phyloP scores from a whole-genome alignment of 805 yeast species.

The Sugiyamaella floridensis region DNA sequence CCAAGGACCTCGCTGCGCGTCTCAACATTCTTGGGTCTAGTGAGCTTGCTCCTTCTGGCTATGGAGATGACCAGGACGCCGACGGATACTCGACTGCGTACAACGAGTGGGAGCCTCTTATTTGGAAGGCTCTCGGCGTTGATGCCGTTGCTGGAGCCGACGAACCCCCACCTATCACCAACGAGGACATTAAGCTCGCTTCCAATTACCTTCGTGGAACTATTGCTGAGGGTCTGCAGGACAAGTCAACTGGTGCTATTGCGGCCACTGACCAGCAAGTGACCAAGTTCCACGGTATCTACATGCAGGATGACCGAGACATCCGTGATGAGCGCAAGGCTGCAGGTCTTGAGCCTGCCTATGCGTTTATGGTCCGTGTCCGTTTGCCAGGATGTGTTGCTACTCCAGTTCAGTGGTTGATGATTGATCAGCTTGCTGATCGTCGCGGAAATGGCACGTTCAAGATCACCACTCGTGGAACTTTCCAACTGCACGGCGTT shows the following conservation, averaged over 20 bases:
- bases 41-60: slow-evolving; percentile 65
- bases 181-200: slow-evolving; percentile 88
- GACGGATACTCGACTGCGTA: slow-evolving; percentile 94
- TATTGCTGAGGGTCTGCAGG: slow-evolving; percentile 76
- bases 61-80: slow-evolving; percentile 97
- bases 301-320: slow-evolving; percentile 98
- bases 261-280: slow-evolving; percentile 86
- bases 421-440: slow-evolving; percentile 71
- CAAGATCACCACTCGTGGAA: slow-evolving; percentile 93
- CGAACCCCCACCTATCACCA: slow-evolving; percentile 90
- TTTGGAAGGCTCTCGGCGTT: slow-evolving; percentile 89
- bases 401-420: slow-evolving; percentile 82
- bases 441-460: slow-evolving; percentile 86
- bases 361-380: slow-evolving; percentile 93
- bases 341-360: slow-evolving; percentile 91
- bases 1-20: slow-evolving; percentile 61
- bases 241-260: slow-evolving; percentile 83
- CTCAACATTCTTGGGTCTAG: slow-evolving; percentile 66
- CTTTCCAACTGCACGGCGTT: slow-evolving; percentile 93
- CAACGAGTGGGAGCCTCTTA: slow-evolving; percentile 70
- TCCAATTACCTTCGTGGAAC: slow-evolving; percentile 90
- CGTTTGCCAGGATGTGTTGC: slow-evolving; percentile 92
- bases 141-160: slow-evolving; percentile 72
- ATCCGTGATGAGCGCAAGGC: slow-evolving; percentile 86
- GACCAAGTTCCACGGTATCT: slow-evolving; percentile 96